These are phyloP conservation scores for Lepiota brunneoincarnata DNA, from an alignment of 768 basidiomycete species.

Conservation along the genomic window DNA sequence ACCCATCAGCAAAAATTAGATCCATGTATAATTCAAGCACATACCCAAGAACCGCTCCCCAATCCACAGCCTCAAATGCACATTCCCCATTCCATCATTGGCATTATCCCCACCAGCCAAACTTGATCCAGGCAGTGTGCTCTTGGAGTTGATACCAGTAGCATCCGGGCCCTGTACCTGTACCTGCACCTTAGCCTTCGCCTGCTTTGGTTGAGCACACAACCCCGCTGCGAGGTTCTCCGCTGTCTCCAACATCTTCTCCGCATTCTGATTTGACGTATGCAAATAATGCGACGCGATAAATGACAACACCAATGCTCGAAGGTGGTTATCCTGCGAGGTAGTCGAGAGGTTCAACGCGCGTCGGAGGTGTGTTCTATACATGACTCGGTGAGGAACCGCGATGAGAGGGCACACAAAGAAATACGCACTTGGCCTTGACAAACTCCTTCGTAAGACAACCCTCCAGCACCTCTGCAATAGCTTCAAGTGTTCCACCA, in stretches of 20 bases:
- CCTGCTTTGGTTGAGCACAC: slow-evolving; percentile 40
- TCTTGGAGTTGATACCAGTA: too few species aligned
- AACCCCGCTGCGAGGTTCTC: slow-evolving; percentile 72
- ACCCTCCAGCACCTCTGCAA: slow-evolving; percentile 55
- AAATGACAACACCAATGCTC: slow-evolving; percentile 66
- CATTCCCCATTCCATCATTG: slow-evolving; percentile 51
- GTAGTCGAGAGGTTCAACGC: slow-evolving; percentile 56
- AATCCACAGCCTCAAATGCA: slow-evolving; percentile 66
- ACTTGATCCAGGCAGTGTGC: too few species aligned
- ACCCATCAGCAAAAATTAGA: too few species aligned
- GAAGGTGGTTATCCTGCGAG: slow-evolving; percentile 70
- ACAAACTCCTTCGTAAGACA: slow-evolving; percentile 34
- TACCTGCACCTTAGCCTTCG: slow-evolving; percentile 6
- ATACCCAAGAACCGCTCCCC: slow-evolving; percentile 67
- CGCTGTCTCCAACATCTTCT: slow-evolving; percentile 60
- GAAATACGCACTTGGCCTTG: slow-evolving; percentile 40
- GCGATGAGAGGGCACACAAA: slow-evolving; percentile 13
- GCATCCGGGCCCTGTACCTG: too few species aligned
- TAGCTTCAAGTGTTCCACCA: slow-evolving; percentile 53
- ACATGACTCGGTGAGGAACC: background rate
- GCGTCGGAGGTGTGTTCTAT: slow-evolving; percentile 52
- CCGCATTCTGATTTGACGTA: slow-evolving; percentile 68
- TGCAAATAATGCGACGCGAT: slow-evolving; percentile 70
- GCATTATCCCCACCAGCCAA: background rate
- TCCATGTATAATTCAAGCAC: slow-evolving; percentile 19